Evolutionary conservation across 164 flowering plant species (phyloP).

Genomic region (Amborella trichopoda): DNA sequence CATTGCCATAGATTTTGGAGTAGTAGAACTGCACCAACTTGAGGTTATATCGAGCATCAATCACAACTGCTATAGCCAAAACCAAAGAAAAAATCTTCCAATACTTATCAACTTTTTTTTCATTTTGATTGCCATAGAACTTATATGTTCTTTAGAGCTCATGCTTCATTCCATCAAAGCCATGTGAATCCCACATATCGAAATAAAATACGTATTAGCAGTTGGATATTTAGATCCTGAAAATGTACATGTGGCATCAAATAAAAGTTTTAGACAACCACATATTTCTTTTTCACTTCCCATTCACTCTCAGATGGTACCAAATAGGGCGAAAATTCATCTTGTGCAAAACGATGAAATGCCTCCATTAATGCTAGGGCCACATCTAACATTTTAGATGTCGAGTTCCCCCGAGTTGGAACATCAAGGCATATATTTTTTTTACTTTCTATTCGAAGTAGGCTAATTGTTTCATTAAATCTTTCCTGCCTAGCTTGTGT

Average conservation of each 20-base stretch:
- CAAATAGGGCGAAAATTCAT: conserved; percentile 56
- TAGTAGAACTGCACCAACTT: conserved; percentile 5
- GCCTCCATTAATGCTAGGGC: conserved; percentile 79
- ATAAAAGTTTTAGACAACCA: conserved; percentile 2
- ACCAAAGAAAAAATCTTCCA: conserved; percentile 1
- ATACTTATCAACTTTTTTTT: conserved; percentile 1
- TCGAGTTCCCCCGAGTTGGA: conserved; percentile 71
- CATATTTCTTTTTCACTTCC: conserved; percentile 39
- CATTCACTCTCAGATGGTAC: conserved; percentile 68
- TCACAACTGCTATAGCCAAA: conserved; percentile 4
- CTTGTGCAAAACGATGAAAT: conserved; percentile 65
- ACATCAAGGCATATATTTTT: conserved; percentile 55
- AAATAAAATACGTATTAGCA: conserved; percentile 4
- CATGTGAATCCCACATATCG: conserved; percentile 1
- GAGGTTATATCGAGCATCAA: conserved; percentile 9
- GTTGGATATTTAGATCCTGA: conserved; percentile 2
- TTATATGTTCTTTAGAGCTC: neutral
- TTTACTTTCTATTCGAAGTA: conserved; percentile 63
- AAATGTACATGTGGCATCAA: conserved; percentile 1
- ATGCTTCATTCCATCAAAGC: neutral
- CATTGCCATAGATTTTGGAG: conserved; percentile 4
- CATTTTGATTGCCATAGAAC: conserved; percentile 2
- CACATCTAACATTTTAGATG: conserved; percentile 67
- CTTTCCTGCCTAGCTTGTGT: conserved; percentile 62
- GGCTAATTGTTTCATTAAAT: conserved; percentile 58